Evolutionary conservation across 2,329 filamentous ascomycete genomes (phyloP), one percentile per base, ranked within the genome.

Genomic region (Colletotrichum salicis): DNA sequence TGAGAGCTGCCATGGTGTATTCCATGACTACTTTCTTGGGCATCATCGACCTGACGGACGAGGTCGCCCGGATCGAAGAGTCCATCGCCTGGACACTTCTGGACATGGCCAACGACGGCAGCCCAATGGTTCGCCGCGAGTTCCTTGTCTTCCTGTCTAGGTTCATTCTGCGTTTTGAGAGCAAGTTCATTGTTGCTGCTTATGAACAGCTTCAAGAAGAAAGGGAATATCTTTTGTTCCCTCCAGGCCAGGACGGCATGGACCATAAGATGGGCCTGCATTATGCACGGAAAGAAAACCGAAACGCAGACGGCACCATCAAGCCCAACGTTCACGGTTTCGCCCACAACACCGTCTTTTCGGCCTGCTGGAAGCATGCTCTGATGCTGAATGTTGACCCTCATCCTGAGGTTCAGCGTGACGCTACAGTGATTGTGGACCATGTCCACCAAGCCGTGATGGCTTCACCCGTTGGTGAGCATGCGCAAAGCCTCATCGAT

Each of bases 1-100:
- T 99, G 29, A 91, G 96, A 74, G 94, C 96, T 2, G 94, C 96
- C 11, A 97, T 97, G 90, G 86, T 98, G 33, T 94, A 98, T 80
- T 96, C 96, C 35, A 90, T 98, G 84, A 97, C 95, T 0, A 96
- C 93, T 5, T 98, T 99, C 83, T 85, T 99, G 27, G 96, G 96
- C 31, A 98, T 98, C 64, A 94, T 94, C 0, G 95, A 98, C 78
- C 84, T 97, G 75, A 98, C 95, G 1, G 92, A 97, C 74, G 94
- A 97, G 80, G 94, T 97, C 58, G 94, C 93, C 10, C 91, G 94
- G 72, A 94, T 96, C 70, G 96, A 99, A 80, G 95, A 98, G 81
- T 93, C 92, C 0, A 91, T 99, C 75, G 95, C 96, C 3, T 93
- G 94, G 84, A 94, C 94, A 13, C 89, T 98, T 54, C 87, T 98